Base-by-base conservation (phyloP, 2,329 filamentous ascomycete species). In the Cercospora sp. region DNA sequence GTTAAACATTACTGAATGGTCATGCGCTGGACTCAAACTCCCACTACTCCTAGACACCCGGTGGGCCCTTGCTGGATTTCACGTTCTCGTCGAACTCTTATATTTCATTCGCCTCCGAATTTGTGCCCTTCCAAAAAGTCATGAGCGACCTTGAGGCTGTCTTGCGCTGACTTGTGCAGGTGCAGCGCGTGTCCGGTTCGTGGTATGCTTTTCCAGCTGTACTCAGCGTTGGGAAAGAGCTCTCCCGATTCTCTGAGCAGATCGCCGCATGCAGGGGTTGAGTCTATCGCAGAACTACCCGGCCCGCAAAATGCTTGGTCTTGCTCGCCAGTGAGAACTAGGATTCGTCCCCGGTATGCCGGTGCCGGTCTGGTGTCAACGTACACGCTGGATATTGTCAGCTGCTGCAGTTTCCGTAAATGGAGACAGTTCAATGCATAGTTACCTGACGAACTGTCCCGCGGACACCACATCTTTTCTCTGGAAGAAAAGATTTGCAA, bases 251-350 rank as follows among this genome's bases (percentile, higher is more conserved):
- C 67, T 16, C 13, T 62, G 18, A 68, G 59, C 64, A 71, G 24
- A 24, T 21, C 40, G 3, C 70, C 69, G 37, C 69, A 71, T 10
- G 26, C 43, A n/a, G 63, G 28, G n/a, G 61, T 26, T 3, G 65
- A 40, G 30, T 66, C 57, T 9, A 69, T 60, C 12, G 65, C 67
- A 34, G 67, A 68, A 40, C 65, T 69, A 1, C 70, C 69, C 3
- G 58, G 67, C 3, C 70, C 70, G 26, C 70, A 72, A 59, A 70
- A 71, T 12, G 70, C 65, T 57, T 72, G 67, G 43, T 72, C 69
- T 43, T 71, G 37, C 21, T 71, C 70, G 10, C 70, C 69, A 18
- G 65, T 68, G 9, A 72, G 32, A 5, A 69, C 62, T 32, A 72
- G 51, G 13, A 72, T 67, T 40, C 69, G 57, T 7, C 70, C 66